A percentile compares a stretch with the other conserved stretches of the same genome.
phyloP scores from a whole-genome alignment of 1,284 basidiomycete genomes.

The Ustilago lituana region DNA sequence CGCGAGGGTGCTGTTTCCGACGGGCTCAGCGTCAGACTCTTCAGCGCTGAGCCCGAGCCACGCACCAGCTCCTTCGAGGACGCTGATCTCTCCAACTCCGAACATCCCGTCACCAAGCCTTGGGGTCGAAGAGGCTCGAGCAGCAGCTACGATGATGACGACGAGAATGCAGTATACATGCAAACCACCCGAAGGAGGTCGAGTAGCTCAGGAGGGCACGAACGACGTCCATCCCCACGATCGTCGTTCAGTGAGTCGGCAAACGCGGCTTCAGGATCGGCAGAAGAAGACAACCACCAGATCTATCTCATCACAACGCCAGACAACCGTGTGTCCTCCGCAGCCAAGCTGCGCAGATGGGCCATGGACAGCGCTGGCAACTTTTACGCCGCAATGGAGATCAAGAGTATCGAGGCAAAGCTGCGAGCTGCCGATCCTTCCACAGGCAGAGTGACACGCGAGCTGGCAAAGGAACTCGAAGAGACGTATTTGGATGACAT shows the following conservation, averaged over 20 bases:
- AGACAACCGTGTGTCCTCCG: conserved; percentile 65
- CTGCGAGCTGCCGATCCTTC: conserved; percentile 52
- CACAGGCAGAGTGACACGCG: conserved; percentile 18
- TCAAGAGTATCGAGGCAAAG: conserved; percentile 65
- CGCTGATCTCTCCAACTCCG: conserved; percentile 33
- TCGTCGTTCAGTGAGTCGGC: conserved; percentile 18
- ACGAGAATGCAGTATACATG: conserved; percentile 29
- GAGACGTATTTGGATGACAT: conserved; percentile 63
- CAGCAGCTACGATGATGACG: conserved; percentile 25
- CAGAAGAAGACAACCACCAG: conserved; percentile 19
- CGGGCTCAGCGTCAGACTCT: conserved; percentile 63
- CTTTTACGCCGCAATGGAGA: conserved; percentile 67
- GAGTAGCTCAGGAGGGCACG: conserved; percentile 19
- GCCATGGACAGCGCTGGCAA: conserved; percentile 63
- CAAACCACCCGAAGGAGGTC: conserved; percentile 14
- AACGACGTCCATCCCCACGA: conserved; percentile 22
- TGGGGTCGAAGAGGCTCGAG: conserved; percentile 38
- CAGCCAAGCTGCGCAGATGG: conserved; percentile 64
- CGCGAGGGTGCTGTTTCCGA: conserved; percentile 62
- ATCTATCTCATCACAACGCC: conserved; percentile 66
- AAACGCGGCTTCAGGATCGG: conserved; percentile 4
- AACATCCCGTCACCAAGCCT: conserved; percentile 41
- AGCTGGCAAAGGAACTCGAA: conserved; percentile 44
- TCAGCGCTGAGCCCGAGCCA: conserved; percentile 32
- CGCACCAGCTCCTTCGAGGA: conserved; percentile 35